Percentiles rank a stretch among this genome's conserved stretches.
Conservation (phyloP, 139 green algal genomes). For the Chlorella sp. region DNA sequence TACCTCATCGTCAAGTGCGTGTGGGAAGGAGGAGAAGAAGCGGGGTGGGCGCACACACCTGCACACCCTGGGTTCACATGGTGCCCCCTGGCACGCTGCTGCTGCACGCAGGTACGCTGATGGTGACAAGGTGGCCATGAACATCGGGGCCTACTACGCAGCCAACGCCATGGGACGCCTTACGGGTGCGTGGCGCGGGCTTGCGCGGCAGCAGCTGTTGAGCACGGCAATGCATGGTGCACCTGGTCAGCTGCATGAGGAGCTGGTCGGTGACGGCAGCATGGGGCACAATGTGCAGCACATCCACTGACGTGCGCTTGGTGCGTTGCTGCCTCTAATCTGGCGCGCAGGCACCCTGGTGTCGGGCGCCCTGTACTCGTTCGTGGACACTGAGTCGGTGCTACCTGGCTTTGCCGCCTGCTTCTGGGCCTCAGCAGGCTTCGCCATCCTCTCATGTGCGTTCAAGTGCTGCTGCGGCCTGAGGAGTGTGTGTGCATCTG, state of each 20-base stretch:
- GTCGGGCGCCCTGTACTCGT: slow-evolving; percentile 72
- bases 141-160: slow-evolving; percentile 85
- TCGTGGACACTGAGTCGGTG: slow-evolving; percentile 40
- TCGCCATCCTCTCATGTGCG: slow-evolving; percentile 23
- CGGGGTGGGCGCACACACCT: no score
- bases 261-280: neutral
- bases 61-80: neutral
- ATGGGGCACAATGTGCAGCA: neutral
- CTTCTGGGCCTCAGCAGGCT: slow-evolving; percentile 60
- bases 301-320: neutral
- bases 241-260: no score
- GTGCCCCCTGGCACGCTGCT: neutral
- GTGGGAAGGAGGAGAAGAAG: no score
- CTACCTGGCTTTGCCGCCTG: slow-evolving; percentile 68
- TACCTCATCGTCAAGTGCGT: slow-evolving; percentile 77
- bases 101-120: slow-evolving; percentile 47
- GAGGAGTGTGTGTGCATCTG: neutral
- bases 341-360: slow-evolving; percentile 56
- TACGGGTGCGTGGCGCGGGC: slow-evolving; percentile 15
- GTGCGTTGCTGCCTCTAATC: neutral
- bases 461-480: neutral
- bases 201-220: neutral
- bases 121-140: slow-evolving; percentile 73
- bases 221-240: neutral
- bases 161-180: slow-evolving; percentile 75